Percentiles rank a stretch among this genome's conserved stretches.
These are phyloP conservation scores for Paspalum notatum DNA, from an alignment of 176 grass and related monocot species.

Conservation along the genomic window DNA sequence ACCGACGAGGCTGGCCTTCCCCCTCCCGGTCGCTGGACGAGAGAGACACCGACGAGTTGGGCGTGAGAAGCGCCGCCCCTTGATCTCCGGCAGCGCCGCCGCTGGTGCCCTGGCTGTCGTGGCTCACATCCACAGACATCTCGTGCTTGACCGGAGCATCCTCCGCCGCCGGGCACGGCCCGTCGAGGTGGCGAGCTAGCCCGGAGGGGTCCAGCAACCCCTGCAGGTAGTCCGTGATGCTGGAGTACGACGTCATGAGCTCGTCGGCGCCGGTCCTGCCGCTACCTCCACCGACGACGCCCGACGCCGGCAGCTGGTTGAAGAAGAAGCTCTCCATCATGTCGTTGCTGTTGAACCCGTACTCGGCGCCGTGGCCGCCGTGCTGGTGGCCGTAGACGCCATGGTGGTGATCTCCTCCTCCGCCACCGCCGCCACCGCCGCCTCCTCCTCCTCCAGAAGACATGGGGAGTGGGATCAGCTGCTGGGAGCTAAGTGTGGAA, in stretches of 20 bases:
- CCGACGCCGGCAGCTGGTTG: background rate
- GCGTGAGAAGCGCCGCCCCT: slow-evolving; percentile 49
- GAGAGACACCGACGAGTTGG: slow-evolving; percentile 76
- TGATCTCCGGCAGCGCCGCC: slow-evolving; percentile 34
- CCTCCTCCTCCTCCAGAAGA: slow-evolving; percentile 54
- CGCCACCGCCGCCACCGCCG: slow-evolving; percentile 26
- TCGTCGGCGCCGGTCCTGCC: slow-evolving; percentile 29
- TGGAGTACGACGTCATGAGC: slow-evolving; percentile 48
- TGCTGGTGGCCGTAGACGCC: slow-evolving; percentile 25
- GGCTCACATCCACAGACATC: slow-evolving; percentile 52
- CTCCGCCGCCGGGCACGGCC: slow-evolving; percentile 10
- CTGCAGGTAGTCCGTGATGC: slow-evolving; percentile 54
- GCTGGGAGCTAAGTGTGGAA: slow-evolving; percentile 44
- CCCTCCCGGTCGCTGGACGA: slow-evolving; percentile 69
- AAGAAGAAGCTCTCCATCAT: slow-evolving; percentile 63
- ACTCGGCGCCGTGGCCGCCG: slow-evolving; percentile 30
- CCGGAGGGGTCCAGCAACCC: slow-evolving; percentile 50
- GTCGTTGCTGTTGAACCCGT: slow-evolving; percentile 42
- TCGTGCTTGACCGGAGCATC: slow-evolving; percentile 48
- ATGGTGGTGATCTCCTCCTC: slow-evolving; percentile 40
- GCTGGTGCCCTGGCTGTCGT: slow-evolving; percentile 52
- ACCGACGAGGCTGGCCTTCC: slow-evolving; percentile 54
- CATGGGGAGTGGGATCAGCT: slow-evolving; percentile 29
- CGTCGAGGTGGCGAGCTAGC: slow-evolving; percentile 38
- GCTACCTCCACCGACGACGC: slow-evolving; percentile 9